These are phyloP conservation scores for Zygotorulaspora florentina DNA, from an alignment of 805 yeast species.

Conservation along the genomic window DNA sequence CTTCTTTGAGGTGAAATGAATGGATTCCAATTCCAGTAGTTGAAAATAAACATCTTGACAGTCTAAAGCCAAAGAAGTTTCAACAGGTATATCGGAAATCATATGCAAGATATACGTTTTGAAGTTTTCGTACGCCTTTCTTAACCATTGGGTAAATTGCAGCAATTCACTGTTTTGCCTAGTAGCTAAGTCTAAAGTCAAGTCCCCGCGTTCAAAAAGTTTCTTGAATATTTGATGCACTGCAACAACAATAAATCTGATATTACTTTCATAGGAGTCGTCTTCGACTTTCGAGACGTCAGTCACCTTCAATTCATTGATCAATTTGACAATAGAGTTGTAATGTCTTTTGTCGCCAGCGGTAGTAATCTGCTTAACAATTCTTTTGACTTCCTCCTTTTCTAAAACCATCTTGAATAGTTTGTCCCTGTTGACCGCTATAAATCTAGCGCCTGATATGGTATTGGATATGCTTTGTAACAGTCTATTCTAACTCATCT, in stretches of 20 bases:
- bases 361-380: constrained; percentile 28
- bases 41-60: constrained; percentile 53
- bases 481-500: constrained; percentile 14
- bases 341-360: constrained; percentile 31
- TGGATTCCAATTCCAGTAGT: constrained; percentile 53
- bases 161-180: constrained; percentile 22
- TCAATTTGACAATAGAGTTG: constrained; percentile 30
- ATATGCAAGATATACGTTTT: constrained; percentile 43
- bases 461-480: neutral
- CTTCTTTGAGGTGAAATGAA: constrained; percentile 45
- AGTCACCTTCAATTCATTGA: constrained; percentile 19
- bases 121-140: constrained; percentile 52
- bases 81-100: constrained; percentile 38
- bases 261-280: constrained; percentile 20
- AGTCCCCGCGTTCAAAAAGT: constrained; percentile 31
- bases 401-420: constrained; percentile 14
- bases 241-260: constrained; percentile 31
- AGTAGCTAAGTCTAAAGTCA: constrained; percentile 20
- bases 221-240: constrained; percentile 33
- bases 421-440: too few species aligned
- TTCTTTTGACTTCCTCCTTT: constrained; percentile 26
- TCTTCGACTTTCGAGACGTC: constrained; percentile 9
- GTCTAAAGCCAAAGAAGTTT: constrained; percentile 48
- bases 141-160: constrained; percentile 58
- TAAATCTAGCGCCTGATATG: too few species aligned